Percentiles rank a stretch among this genome's conserved stretches.
phyloP scores from a whole-genome alignment of 1,139 yeast species.

The Entelexis sorbosivorans region DNA sequence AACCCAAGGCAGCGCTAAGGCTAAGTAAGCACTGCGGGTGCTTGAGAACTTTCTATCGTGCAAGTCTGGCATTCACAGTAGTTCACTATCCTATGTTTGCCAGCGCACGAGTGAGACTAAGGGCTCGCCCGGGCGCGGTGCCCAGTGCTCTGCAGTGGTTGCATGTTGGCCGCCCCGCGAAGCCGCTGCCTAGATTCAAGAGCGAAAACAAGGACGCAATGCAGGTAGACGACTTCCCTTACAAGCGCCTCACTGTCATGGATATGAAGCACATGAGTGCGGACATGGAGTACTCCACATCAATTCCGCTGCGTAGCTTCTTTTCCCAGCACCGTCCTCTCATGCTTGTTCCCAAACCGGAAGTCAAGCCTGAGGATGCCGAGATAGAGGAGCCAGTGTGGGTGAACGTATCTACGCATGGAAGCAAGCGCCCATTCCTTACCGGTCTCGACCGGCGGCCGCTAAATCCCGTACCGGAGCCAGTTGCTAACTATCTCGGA shows the following conservation, averaged over 20 bases:
- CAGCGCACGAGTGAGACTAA: not conserved
- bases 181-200: constrained; percentile 8
- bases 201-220: constrained; percentile 10
- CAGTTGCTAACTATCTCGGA: constrained; percentile 20
- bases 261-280: constrained; percentile 23
- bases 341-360: constrained; percentile 21
- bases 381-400: constrained; percentile 13
- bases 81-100: not conserved
- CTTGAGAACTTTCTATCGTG: constrained; percentile 1
- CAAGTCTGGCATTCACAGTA: not conserved
- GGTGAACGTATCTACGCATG: constrained; percentile 18
- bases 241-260: constrained; percentile 16
- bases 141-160: not conserved
- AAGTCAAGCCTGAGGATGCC: not conserved
- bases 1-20: not conserved
- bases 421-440: constrained; percentile 8
- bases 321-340: constrained; percentile 29
- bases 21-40: not conserved
- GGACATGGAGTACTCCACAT: constrained; percentile 18
- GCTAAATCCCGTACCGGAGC: constrained; percentile 16
- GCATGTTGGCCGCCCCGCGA: not conserved
- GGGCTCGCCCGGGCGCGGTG: not conserved
- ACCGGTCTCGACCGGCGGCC: constrained; percentile 4
- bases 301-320: constrained; percentile 27
- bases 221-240: constrained; percentile 21